These are phyloP conservation scores for Sporothrix phasma DNA, from an alignment of 2,329 filamentous ascomycete species.

Conservation along the genomic window DNA sequence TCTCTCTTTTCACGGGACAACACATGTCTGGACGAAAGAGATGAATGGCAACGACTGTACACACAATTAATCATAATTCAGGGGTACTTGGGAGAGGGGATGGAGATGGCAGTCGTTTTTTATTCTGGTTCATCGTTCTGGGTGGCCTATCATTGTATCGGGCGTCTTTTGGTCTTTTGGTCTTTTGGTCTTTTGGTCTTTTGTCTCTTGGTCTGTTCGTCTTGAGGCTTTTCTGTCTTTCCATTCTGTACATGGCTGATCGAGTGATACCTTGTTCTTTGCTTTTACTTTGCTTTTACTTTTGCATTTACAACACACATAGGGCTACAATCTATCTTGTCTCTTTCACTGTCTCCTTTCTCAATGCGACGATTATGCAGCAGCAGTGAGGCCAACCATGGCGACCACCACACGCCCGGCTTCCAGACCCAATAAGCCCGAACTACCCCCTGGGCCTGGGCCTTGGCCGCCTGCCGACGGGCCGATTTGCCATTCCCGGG, in stretches of 20 bases:
- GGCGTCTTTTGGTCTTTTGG: no score
- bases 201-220: background rate
- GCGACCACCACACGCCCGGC: background rate
- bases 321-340: background rate
- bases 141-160: background rate
- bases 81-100: background rate
- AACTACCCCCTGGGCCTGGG: background rate
- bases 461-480: background rate
- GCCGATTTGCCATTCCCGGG: background rate
- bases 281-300: no score
- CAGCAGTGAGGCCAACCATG: background rate
- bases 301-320: background rate
- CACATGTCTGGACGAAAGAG: background rate
- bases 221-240: background rate
- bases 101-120: background rate
- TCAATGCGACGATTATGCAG: background rate
- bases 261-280: conserved; percentile 4
- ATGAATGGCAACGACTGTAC: background rate
- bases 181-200: background rate
- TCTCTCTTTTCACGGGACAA: background rate
- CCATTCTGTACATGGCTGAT: background rate
- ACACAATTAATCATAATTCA: background rate
- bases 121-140: background rate
- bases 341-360: background rate
- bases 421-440: no score